A percentile compares a stretch with the other conserved stretches of the same genome.
phyloP scores from a whole-genome alignment of 768 basidiomycete species.

The Psilocybe cubensis region DNA sequence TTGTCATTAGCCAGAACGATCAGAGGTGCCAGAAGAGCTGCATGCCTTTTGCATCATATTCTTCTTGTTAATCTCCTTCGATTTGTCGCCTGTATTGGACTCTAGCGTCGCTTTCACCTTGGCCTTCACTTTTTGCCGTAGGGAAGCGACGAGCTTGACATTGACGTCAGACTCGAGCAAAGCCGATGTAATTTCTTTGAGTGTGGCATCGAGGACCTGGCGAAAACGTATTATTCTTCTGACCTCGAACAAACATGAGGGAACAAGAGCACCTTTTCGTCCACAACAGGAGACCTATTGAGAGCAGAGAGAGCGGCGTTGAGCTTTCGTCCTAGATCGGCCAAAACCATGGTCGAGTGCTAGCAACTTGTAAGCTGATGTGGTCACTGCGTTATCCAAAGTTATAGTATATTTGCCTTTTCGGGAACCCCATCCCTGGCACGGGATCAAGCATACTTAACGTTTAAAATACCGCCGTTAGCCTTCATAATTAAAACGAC shows the following conservation, averaged over 20 bases:
- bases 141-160: slow-evolving; percentile 88
- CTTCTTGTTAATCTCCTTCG: slow-evolving; percentile 82
- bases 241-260: background rate
- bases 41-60: slow-evolving; percentile 89
- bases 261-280: slow-evolving; percentile 74
- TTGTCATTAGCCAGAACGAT: background rate
- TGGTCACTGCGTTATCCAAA: background rate
- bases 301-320: slow-evolving; percentile 93
- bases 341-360: slow-evolving; percentile 78
- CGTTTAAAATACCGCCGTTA: slow-evolving; percentile 7
- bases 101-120: slow-evolving; percentile 88
- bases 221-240: background rate
- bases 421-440: background rate
- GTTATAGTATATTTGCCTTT: slow-evolving; percentile 6
- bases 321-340: slow-evolving; percentile 92
- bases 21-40: background rate
- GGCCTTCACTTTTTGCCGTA: slow-evolving; percentile 88
- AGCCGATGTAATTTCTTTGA: slow-evolving; percentile 95
- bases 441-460: background rate
- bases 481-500: slow-evolving; percentile 5
- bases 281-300: slow-evolving; percentile 82
- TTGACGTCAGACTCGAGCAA: slow-evolving; percentile 97
- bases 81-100: slow-evolving; percentile 52
- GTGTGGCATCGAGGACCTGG: slow-evolving; percentile 89
- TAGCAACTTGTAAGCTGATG: slow-evolving; percentile 25